Evolutionary conservation across 2,329 filamentous ascomycete genomes (phyloP).

Genomic region (Talaromyces sp.): DNA sequence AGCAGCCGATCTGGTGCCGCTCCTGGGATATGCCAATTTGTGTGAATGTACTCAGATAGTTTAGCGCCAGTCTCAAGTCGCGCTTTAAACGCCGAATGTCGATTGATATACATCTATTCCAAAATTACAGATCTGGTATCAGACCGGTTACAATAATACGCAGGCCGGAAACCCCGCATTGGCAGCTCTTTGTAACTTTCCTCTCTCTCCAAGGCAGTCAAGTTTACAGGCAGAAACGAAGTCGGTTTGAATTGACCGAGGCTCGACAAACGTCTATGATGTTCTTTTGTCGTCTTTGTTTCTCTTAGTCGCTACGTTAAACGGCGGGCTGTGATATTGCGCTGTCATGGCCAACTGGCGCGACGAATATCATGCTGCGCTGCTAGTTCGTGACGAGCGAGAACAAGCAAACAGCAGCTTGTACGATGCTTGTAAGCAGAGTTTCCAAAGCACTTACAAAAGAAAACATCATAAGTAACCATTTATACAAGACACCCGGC

Average conservation of each 20-base stretch:
- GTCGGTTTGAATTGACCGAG: background rate
- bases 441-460: background rate
- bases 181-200: background rate
- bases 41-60: too few relatives aligned
- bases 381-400: conserved; percentile 65
- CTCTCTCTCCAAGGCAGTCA: background rate
- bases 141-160: background rate
- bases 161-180: background rate
- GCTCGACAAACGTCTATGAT: background rate
- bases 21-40: too few relatives aligned
- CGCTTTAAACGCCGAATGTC: too few relatives aligned
- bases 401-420: conserved; percentile 62
- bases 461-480: conserved; percentile 7
- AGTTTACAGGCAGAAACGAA: background rate
- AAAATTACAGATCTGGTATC: background rate
- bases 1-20: too few relatives aligned
- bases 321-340: background rate
- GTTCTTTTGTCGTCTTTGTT: background rate
- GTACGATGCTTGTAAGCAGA: conserved; percentile 65
- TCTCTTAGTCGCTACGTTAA: background rate
- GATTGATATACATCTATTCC: too few relatives aligned
- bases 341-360: conserved; percentile 63
- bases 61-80: too few relatives aligned
- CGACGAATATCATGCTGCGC: conserved; percentile 70
- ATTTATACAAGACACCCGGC: conserved; percentile 50